These are phyloP conservation scores for Backusella macrospora DNA, from an alignment of 192 early-diverging fungal species.

Conservation along the genomic window DNA sequence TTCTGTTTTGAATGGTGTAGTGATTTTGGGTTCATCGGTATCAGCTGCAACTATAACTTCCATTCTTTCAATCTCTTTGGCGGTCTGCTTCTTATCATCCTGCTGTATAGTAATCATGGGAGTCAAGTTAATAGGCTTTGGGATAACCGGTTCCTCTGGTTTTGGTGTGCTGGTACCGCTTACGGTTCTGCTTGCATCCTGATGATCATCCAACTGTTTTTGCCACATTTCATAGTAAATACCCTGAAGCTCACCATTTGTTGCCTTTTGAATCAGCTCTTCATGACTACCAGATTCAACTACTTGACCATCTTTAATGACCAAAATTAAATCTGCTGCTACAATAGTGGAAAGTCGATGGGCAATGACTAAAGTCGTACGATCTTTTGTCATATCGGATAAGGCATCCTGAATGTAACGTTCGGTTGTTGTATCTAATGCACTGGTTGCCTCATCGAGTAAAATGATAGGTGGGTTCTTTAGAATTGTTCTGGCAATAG, in stretches of 20 bases:
- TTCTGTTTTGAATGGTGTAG: background rate
- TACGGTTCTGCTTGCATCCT: constrained; percentile 2
- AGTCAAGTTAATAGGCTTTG: background rate
- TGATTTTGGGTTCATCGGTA: background rate
- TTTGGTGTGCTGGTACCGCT: constrained; percentile 6
- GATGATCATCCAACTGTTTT: constrained; percentile 74
- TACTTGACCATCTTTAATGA: constrained; percentile 78
- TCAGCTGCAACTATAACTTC: constrained; percentile 5
- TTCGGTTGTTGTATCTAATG: constrained; percentile 75
- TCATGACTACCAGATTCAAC: constrained; percentile 83
- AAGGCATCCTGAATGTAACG: constrained; percentile 85
- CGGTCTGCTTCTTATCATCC: background rate
- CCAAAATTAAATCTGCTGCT: constrained; percentile 83
- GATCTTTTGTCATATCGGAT: constrained; percentile 70
- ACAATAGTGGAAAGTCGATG: constrained; percentile 86
- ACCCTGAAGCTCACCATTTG: constrained; percentile 44
- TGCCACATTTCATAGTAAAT: constrained; percentile 92
- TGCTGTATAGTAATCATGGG: background rate
- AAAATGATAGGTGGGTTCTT: constrained; percentile 69
- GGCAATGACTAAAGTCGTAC: constrained; percentile 87
- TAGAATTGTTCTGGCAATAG: constrained; percentile 80
- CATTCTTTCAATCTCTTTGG: constrained; percentile 4
- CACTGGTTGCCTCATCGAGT: constrained; percentile 89
- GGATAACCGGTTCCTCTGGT: background rate
- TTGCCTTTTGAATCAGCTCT: constrained; percentile 60